These are phyloP conservation scores for Claviceps fusiformis DNA, from an alignment of 2,329 filamentous ascomycete species.

Conservation along the genomic window DNA sequence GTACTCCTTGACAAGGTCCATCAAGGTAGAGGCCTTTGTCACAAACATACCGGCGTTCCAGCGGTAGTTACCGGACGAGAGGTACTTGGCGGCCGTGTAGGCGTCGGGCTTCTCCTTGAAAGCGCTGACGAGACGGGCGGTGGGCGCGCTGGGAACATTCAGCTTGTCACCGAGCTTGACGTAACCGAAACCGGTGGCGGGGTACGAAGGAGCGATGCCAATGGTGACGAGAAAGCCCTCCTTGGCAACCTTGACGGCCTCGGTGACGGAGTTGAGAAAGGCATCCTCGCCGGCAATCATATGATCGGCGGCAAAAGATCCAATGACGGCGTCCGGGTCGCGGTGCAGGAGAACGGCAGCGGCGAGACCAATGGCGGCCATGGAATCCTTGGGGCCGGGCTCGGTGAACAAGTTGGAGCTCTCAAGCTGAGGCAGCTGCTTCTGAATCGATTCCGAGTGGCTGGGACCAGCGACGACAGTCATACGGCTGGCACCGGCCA, in stretches of 20 bases:
- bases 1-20: conserved; percentile 13
- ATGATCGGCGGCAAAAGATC: conserved; percentile 15
- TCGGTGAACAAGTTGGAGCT: conserved; percentile 13
- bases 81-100: conserved; percentile 14
- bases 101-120: conserved; percentile 17
- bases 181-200: conserved; percentile 15
- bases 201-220: conserved; percentile 15
- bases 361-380: conserved; percentile 15
- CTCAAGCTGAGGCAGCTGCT: conserved; percentile 12
- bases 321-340: conserved; percentile 13
- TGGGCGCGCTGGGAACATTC: conserved; percentile 9
- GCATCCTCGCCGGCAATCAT: conserved; percentile 16
- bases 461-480: conserved; percentile 14
- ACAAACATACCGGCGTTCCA: conserved; percentile 17
- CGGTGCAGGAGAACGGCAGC: conserved; percentile 13
- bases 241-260: conserved; percentile 14
- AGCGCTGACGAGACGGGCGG: conserved; percentile 12
- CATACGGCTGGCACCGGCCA: conserved; percentile 13
- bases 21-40: conserved; percentile 14
- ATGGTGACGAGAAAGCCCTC: conserved; percentile 15
- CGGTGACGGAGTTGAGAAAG: conserved; percentile 13
- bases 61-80: conserved; percentile 14
- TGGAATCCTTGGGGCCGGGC: conserved; percentile 15
- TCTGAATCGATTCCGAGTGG: conserved; percentile 13
- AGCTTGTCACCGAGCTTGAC: conserved; percentile 14